Evolutionary conservation across 305 asterid species (phyloP), one percentile per base, ranked within the genome.

Genomic region (Fraxinus xanthoxyloides): DNA sequence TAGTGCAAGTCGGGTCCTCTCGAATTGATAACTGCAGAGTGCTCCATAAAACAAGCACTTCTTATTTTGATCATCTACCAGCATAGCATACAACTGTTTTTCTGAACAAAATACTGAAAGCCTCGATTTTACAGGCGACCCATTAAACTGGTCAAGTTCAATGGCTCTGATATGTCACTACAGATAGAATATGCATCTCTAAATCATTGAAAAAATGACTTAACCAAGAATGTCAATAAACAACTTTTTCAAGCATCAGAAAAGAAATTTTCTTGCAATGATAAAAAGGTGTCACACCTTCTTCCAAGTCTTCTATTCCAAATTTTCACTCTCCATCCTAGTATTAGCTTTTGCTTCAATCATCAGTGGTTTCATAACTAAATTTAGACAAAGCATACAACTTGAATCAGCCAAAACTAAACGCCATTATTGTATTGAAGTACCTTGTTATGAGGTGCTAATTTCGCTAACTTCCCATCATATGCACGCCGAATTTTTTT

Each of bases 31-130:
- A 88, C 91, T 95, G 97, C 85, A 94, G 83, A 54, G 99, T 95
- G 87, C 90, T 65, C 92, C 97, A 6, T 87, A 89, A 76, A 93
- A 93, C 92, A 94, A 87, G 54, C 91, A 90, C 90, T 92, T 93
- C 82, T 91, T 93, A 77, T 90, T 91, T 86, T 89, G 92, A 78
- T 95, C 98, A 84, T 95, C 98, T 8, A 94, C 87, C 82, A 94
- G 78, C 90, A 87, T 91, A 36, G 95, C 97, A 79, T 94, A 95
- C 82, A 95, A 72, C 82, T 95, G 99, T 84, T 92, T 94, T 3
- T 87, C 90, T 24, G 97, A 95, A 86, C 92, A 93, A 90, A 94
- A 95, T 38, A 94, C 99, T 0, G 97, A 95, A 46, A 92, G 98
- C 92, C 98, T 92, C 59, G 98, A 98, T 83, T 84, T 92, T 75